A percentile compares a stretch with the other conserved stretches of the same genome.
Evolutionary conservation across 2,329 filamentous ascomycete species (phyloP).

Genomic region (Hymenoscyphus fraxineus): DNA sequence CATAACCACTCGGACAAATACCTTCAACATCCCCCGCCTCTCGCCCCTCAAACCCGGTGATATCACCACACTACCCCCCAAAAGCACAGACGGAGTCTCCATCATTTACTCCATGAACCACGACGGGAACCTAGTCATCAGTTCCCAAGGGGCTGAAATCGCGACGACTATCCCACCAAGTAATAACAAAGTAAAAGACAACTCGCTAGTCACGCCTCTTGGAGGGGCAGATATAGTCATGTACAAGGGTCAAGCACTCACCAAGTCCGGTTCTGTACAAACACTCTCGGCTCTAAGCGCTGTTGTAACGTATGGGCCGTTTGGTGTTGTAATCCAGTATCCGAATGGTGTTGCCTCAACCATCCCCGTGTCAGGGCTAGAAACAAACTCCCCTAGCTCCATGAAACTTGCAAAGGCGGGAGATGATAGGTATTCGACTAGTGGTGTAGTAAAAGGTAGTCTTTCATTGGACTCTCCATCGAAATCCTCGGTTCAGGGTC

Average conservation of each 20-base stretch:
- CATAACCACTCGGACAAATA: not conserved
- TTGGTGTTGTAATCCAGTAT: not conserved
- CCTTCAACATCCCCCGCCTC: not conserved
- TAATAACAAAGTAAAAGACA: not conserved
- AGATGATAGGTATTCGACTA: too few relatives aligned
- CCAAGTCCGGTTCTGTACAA: not conserved
- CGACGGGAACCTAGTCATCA: not conserved
- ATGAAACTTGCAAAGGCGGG: too few relatives aligned
- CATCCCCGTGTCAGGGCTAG: not conserved
- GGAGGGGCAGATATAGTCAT: not conserved
- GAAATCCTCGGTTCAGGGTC: too few relatives aligned
- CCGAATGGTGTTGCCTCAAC: slow-evolving; percentile 9
- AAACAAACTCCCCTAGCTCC: too few relatives aligned
- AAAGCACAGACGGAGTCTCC: not conserved
- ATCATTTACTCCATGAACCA: not conserved
- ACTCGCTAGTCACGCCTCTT: not conserved
- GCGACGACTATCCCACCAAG: not conserved
- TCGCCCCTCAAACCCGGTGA: not conserved
- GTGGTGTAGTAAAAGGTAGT: too few relatives aligned
- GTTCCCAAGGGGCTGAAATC: not conserved
- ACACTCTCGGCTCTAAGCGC: not conserved
- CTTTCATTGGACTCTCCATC: too few relatives aligned
- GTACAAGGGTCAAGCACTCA: not conserved
- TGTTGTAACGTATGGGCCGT: not conserved
- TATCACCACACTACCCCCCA: not conserved